Evolutionary conservation across 345 rosid genomes (phyloP).

Genomic region (Reutealis trisperma): DNA sequence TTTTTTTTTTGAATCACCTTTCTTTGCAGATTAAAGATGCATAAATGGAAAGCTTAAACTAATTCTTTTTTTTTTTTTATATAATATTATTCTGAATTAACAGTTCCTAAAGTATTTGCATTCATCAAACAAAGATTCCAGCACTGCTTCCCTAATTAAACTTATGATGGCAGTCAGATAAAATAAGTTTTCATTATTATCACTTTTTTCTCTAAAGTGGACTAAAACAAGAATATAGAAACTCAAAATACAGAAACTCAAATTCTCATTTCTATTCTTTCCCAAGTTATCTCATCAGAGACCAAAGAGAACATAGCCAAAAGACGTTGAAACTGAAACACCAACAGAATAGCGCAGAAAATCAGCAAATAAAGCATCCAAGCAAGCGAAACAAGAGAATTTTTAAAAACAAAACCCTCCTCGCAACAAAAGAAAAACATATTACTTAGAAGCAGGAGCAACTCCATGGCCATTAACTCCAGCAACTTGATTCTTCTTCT

Average conservation of each 20-base stretch:
- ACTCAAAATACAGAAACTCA: too few species aligned
- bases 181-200: neutral
- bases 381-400: neutral
- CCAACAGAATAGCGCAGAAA: neutral
- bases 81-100: neutral
- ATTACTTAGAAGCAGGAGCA: constrained; percentile 58
- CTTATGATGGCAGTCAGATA: neutral
- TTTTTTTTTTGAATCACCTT: too few species aligned
- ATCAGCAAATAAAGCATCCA: neutral
- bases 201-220: neutral
- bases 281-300: neutral
- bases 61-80: neutral
- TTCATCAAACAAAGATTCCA: too few species aligned
- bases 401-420: neutral
- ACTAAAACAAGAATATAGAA: too few species aligned
- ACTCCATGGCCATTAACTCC: constrained; percentile 31
- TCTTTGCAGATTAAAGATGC: neutral
- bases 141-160: neutral
- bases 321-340: neutral
- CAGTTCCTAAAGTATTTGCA: neutral
- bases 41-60: neutral
- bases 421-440: neutral
- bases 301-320: neutral
- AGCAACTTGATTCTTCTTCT: constrained; percentile 38
- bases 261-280: neutral